Evolutionary conservation across 78 protist genomes (phyloP).

Genomic region (Pigoraptor vietnamica): DNA sequence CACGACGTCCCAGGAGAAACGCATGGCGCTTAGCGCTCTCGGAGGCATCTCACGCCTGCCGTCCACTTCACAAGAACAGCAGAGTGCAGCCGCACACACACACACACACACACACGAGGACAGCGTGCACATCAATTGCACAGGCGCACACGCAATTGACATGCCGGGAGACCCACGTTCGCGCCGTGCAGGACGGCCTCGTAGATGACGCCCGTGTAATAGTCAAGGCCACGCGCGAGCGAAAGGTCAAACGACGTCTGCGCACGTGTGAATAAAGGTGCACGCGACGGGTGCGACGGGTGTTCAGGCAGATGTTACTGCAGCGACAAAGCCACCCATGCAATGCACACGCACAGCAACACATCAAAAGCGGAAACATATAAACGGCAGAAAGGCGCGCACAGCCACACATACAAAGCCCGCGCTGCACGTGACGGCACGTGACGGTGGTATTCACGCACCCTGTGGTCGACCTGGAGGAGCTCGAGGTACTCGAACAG

Average conservation of each 20-base stretch:
- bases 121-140: neutral
- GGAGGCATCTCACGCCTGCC: no score
- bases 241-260: slow-evolving; percentile 65
- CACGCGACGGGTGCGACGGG: neutral
- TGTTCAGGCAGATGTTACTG: neutral
- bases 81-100: neutral
- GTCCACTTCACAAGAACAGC: no score
- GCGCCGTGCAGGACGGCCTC: slow-evolving; percentile 72
- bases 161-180: neutral
- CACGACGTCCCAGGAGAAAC: neutral
- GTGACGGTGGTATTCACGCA: no score
- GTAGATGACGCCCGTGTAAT: slow-evolving; percentile 87
- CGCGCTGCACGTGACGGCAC: neutral
- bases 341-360: neutral
- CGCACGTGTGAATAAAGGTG: neutral
- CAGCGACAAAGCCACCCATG: neutral
- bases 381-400: no score
- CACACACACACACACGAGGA: neutral
- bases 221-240: slow-evolving; percentile 91
- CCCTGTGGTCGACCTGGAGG: slow-evolving; percentile 24
- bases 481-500: slow-evolving; percentile 51
- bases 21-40: neutral
- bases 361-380: no score
- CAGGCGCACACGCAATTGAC: no score
- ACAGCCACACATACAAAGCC: neutral